A percentile compares a stretch with the other conserved stretches of the same genome.
Evolutionary conservation across 768 basidiomycete genomes (phyloP).

Genomic region (Pleurotus eryngii): DNA sequence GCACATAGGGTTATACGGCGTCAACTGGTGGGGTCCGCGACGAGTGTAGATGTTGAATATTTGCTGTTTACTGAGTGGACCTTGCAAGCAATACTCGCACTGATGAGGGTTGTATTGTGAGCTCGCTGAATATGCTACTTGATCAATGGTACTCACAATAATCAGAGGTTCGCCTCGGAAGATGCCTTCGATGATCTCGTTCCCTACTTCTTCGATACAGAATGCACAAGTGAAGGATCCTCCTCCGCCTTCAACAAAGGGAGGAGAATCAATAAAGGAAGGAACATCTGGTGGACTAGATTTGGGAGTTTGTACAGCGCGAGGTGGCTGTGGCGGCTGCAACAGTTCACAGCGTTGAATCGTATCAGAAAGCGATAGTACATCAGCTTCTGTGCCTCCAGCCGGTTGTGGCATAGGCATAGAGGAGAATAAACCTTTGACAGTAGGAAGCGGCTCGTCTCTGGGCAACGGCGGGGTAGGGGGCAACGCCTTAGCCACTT

Average conservation of each 20-base stretch:
- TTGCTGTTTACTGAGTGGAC: background rate
- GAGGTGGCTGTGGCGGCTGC: background rate
- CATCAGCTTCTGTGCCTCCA: background rate
- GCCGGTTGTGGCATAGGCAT: background rate
- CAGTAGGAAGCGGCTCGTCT: background rate
- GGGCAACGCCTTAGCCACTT: background rate
- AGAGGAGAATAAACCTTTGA: background rate
- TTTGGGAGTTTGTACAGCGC: too few species aligned
- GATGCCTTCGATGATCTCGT: background rate
- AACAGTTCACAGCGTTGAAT: background rate
- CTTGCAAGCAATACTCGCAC: slow-evolving; percentile 1
- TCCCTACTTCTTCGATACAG: background rate
- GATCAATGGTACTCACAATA: background rate
- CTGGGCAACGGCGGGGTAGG: background rate
- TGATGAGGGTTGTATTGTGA: background rate
- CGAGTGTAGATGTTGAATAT: background rate
- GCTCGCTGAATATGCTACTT: background rate
- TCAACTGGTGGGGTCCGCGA: background rate
- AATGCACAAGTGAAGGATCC: background rate
- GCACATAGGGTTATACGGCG: background rate
- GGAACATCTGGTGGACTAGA: background rate
- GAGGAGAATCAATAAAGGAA: background rate
- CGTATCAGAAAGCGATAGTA: background rate
- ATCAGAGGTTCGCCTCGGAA: background rate
- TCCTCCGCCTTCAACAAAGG: too few species aligned